Base-by-base conservation (phyloP, 495 filamentous ascomycete genomes). In the Penicillium nucicola region DNA sequence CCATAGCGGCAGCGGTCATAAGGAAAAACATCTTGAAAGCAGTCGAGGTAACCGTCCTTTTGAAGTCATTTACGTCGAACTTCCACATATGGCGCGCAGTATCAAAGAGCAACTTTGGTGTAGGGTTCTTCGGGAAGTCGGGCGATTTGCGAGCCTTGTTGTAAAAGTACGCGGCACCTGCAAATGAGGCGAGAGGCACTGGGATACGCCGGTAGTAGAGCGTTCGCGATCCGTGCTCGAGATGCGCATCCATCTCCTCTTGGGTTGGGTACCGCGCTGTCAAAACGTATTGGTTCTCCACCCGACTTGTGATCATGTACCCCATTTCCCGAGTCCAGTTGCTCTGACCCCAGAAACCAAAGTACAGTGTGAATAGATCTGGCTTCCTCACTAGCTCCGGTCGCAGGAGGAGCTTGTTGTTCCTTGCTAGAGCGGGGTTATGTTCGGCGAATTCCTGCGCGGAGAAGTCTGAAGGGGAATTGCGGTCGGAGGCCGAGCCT, bases 221-320 rank as follows among this genome's bases (percentile, higher is more conserved):
- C 6, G 25, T 22, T 2, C 50, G 52, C 5, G 64, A 63, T 20
- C 36, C 32, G 40, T 55, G 53, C 17, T 52, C 50, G n/a, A 61
- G 56, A 19, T 68, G 53, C 5, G 61, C 64, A 53, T 75, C 69
- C 11, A 72, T n/a, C 39, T 75, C 72, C 5, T 59, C 53, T 42
- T 75, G 72, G 5, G 63, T 69, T 1, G 58, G 56, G 8, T 43
- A 14, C 12, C 72, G 70, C 9, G 57, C 55, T 3, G 65, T 39
- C 0, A 66, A 2, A 2, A 57, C 41, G 31, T 56, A 58, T 7
- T 40, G 30, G 13, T 48, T 56, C 14, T 65, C 59, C 1, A 69
- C 35, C 5, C 61, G 60, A 6, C 45, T 22, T 0, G 37, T 37
- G 19, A 67, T 11, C 2, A 22, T 44, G 9, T 14, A 23, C 17